Evolutionary conservation across 208 protist species (phyloP).

Genomic region (Leishmania aethiopica): DNA sequence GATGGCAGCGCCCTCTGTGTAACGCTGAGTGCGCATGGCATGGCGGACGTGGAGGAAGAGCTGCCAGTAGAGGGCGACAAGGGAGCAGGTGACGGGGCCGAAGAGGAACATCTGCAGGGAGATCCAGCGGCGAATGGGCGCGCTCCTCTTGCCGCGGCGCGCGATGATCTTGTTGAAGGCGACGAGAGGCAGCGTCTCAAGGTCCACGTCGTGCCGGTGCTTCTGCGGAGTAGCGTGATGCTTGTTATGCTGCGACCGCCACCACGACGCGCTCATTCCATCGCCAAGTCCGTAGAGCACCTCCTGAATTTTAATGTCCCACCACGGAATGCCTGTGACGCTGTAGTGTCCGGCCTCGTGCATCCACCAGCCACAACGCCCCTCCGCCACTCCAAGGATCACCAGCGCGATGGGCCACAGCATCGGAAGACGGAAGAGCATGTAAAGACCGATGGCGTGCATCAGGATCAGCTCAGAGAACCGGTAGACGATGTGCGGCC

Average conservation of each 20-base stretch:
- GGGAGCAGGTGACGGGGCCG: conserved; percentile 60
- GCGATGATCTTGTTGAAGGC: conserved; percentile 77
- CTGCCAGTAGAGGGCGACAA: conserved; percentile 82
- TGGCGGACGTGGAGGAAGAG: conserved; percentile 75
- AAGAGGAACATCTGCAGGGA: conserved; percentile 73
- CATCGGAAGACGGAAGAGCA: conserved; percentile 48
- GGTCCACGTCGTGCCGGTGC: conserved; percentile 69
- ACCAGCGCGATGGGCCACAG: conserved; percentile 49
- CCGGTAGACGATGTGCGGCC: conserved; percentile 64
- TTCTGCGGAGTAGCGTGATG: conserved; percentile 82
- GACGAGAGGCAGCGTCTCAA: conserved; percentile 81
- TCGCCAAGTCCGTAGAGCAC: conserved; percentile 71
- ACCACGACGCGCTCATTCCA: conserved; percentile 80
- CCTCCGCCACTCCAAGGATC: conserved; percentile 67
- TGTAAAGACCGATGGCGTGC: conserved; percentile 50
- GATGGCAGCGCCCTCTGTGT: conserved; percentile 56
- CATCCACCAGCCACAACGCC: conserved; percentile 83
- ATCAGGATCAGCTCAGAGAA: conserved; percentile 58
- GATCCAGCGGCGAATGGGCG: conserved; percentile 61
- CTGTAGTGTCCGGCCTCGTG: conserved; percentile 83
- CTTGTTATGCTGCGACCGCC: conserved; percentile 81
- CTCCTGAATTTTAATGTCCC: conserved; percentile 74
- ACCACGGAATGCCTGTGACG: conserved; percentile 50
- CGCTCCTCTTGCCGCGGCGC: conserved; percentile 30
- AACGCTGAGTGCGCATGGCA: conserved; percentile 59